These are phyloP conservation scores for Lyophyllum atratum DNA, from an alignment of 768 basidiomycete genomes.

Conservation along the genomic window DNA sequence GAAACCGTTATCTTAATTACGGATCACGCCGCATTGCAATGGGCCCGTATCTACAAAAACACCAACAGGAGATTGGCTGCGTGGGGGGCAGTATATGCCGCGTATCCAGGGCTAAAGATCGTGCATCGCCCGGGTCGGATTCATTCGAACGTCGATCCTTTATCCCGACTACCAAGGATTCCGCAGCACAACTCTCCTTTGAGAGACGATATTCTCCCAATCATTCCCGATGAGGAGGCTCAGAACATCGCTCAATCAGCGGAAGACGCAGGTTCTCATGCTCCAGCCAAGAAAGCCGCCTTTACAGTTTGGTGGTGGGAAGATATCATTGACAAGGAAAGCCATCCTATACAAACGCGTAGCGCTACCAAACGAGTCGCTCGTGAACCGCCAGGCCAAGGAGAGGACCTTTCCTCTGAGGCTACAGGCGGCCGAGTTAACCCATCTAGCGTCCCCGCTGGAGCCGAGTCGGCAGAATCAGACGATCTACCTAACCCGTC, in stretches of 20 bases:
- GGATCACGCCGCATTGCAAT: slow-evolving; percentile 26
- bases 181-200: slow-evolving; percentile 19
- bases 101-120: slow-evolving; percentile 30
- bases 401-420: too few relatives aligned
- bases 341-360: background rate
- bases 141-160: slow-evolving; percentile 33
- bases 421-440: too few relatives aligned
- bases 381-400: too few relatives aligned
- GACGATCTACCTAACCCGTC: background rate
- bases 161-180: slow-evolving; percentile 17
- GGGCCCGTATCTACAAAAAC: slow-evolving; percentile 24
- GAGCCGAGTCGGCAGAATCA: too few relatives aligned
- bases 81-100: slow-evolving; percentile 32
- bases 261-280: background rate
- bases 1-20: slow-evolving; percentile 26
- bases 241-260: background rate
- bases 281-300: slow-evolving; percentile 20
- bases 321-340: slow-evolving; percentile 18
- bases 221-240: background rate
- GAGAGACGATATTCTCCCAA: slow-evolving; percentile 5
- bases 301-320: slow-evolving; percentile 20
- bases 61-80: slow-evolving; percentile 13
- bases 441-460: too few relatives aligned
- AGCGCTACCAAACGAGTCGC: background rate
- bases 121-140: slow-evolving; percentile 31